A percentile compares a stretch with the other conserved stretches of the same genome.
These are phyloP conservation scores for Verticillium albo-atrum DNA, from an alignment of 2,329 filamentous ascomycete species.

Conservation along the genomic window DNA sequence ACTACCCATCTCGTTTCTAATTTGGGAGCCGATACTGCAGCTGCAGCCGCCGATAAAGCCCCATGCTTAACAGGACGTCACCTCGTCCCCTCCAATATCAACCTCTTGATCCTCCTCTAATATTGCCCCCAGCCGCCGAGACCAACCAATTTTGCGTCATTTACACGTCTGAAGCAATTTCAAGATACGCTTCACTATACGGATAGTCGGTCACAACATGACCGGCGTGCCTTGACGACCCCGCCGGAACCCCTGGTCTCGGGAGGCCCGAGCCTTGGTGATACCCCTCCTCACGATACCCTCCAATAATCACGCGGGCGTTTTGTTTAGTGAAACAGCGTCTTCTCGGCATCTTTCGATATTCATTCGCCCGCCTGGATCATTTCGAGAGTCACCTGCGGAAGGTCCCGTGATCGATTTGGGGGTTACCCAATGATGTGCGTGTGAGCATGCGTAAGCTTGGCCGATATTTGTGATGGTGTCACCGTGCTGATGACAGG, in stretches of 20 bases:
- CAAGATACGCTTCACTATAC: not conserved
- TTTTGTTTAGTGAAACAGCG: not conserved
- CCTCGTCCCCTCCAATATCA: constrained; percentile 3
- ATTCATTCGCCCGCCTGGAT: not conserved
- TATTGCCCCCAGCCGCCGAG: not conserved
- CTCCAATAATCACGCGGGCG: not conserved
- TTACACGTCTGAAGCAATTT: not conserved
- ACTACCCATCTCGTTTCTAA: constrained; percentile 24
- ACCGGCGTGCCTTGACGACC: not conserved
- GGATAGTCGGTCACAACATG: not conserved
- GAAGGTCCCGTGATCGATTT: not conserved
- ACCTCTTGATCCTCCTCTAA: not conserved
- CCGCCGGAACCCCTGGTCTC: not conserved
- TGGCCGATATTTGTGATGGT: not conserved
- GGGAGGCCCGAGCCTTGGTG: not conserved
- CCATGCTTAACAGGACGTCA: constrained; percentile 26
- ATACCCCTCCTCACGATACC: not conserved
- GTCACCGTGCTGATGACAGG: too few relatives aligned
- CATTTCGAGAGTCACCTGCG: not conserved
- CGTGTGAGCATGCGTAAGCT: not conserved
- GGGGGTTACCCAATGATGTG: not conserved
- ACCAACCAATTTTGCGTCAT: not conserved
- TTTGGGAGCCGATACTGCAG: constrained; percentile 28
- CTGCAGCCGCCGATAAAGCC: constrained; percentile 22
- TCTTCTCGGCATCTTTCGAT: not conserved